Percentiles rank a stretch among this genome's conserved stretches.
Evolutionary conservation across 2,329 filamentous ascomycete species (phyloP).

Genomic region (Chaetomium strumarium): DNA sequence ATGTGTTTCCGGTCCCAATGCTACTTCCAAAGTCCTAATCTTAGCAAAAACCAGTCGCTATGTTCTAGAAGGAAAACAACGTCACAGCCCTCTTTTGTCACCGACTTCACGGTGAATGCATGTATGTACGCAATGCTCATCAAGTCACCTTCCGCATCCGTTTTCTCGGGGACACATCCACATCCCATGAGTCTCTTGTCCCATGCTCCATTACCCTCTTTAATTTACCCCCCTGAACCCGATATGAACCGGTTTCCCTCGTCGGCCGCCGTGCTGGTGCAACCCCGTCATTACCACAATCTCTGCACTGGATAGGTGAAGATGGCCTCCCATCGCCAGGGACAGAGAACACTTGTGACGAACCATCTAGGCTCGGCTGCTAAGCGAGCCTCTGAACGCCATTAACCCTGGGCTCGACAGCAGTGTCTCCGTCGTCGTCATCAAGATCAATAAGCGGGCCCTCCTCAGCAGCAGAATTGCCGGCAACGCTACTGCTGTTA

Average conservation of each 20-base stretch:
- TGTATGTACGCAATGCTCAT: not conserved
- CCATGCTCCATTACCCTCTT: no score
- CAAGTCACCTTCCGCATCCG: no score
- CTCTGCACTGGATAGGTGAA: no score
- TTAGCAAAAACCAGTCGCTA: not conserved
- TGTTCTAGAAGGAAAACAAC: not conserved
- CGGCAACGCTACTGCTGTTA: not conserved
- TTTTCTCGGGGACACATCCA: no score
- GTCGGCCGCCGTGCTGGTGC: no score
- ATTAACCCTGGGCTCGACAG: not conserved
- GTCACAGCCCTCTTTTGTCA: not conserved
- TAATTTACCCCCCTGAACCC: no score
- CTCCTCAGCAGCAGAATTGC: not conserved
- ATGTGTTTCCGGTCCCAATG: not conserved
- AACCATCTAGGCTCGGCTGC: not conserved
- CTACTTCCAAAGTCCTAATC: not conserved
- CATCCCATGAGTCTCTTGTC: no score
- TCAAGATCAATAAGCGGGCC: slow-evolving; percentile 6
- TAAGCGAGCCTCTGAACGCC: not conserved
- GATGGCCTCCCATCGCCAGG: not conserved
- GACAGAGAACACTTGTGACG: not conserved
- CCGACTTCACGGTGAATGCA: not conserved
- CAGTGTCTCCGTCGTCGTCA: not conserved
- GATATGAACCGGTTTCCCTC: no score
- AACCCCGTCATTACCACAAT: no score